Conservation (phyloP, 257 asterid genomes). For the Solanum etuberosum region DNA sequence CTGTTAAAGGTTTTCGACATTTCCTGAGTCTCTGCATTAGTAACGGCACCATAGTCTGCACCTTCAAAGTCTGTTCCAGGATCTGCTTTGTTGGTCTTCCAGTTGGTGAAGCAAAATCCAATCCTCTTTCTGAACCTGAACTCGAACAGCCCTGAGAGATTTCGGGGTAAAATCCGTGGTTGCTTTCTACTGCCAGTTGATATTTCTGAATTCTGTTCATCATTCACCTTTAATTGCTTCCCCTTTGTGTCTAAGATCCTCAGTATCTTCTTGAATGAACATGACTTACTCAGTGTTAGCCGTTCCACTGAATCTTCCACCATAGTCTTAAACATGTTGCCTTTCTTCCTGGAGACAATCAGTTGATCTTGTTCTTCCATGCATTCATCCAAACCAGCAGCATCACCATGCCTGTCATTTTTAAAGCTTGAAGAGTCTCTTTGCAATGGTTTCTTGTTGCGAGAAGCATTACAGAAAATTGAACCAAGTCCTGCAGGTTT, state of each 20-base stretch:
- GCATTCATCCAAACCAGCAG: neutral
- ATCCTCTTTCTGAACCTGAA: conserved; percentile 4
- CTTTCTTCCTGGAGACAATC: neutral
- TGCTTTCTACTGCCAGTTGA: neutral
- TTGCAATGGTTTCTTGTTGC: conserved; percentile 3
- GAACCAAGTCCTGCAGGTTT: neutral
- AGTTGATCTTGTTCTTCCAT: neutral
- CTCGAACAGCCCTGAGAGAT: conserved; percentile 9
- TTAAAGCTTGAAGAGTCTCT: neutral
- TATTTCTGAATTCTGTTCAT: neutral
- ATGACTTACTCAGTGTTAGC: neutral
- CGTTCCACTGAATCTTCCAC: neutral
- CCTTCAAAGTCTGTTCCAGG: neutral
- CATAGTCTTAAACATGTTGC: neutral
- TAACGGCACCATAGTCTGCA: neutral
- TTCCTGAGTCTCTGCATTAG: neutral
- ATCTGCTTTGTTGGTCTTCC: conserved; percentile 4
- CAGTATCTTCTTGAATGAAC: neutral
- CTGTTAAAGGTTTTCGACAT: neutral
- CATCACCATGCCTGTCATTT: neutral
- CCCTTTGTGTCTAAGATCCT: neutral
- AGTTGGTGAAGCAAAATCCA: conserved; percentile 9
- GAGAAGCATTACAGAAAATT: conserved; percentile 15
- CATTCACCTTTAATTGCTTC: neutral
- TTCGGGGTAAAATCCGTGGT: neutral